Evolutionary conservation across 176 grass and related monocot genomes (phyloP), one percentile per base, ranked within the genome.

Genomic region (Secale cereale): DNA sequence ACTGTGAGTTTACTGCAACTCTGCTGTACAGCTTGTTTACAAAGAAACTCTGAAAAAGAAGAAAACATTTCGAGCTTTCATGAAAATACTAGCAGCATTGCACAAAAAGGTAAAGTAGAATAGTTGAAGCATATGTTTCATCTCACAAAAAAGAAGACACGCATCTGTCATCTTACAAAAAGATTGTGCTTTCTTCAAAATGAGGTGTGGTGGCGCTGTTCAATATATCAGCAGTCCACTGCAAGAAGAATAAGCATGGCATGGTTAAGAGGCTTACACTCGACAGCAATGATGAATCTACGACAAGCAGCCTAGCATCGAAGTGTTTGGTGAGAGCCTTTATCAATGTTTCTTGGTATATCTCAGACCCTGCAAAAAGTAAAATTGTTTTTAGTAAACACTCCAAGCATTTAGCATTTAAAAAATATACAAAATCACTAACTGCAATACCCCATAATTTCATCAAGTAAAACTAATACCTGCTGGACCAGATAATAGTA

Each of bases 291-390:
- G 82, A 85, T 62, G 87, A 92, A 89, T 98, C 96, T 80, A 98
- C 57, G 10, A 92, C 64, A 45, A 98, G 91, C 83, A 98, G 80
- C 76, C 90, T 93, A 87, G 96, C 96, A 81, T 70, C 78, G 59
- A 98, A 98, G 72, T 91, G 80, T 80, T 98, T 95, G 67, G 93
- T 74, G 32, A 98, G 93, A 70, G 91, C 88, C 81, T 94, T 98
- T 66, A 95, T 90, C 81, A 95, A 84, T 67, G 67, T 90, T 86
- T 98, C 96, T 90, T 94, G 93, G 89, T 98, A 98, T 64, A 98
- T 98, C 73, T 98, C 96, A 84, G 93, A 92, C 35, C 96, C 96
- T 98, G 78, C 25, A 85, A 56, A 88, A 11, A 68, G 65, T 36
- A 60, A 73, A 69, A 59, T 65, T 64, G 39, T 77, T 79, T 89